phyloP scores from a whole-genome alignment of 2,329 filamentous ascomycete genomes.

The Metarhizium robertsii region DNA sequence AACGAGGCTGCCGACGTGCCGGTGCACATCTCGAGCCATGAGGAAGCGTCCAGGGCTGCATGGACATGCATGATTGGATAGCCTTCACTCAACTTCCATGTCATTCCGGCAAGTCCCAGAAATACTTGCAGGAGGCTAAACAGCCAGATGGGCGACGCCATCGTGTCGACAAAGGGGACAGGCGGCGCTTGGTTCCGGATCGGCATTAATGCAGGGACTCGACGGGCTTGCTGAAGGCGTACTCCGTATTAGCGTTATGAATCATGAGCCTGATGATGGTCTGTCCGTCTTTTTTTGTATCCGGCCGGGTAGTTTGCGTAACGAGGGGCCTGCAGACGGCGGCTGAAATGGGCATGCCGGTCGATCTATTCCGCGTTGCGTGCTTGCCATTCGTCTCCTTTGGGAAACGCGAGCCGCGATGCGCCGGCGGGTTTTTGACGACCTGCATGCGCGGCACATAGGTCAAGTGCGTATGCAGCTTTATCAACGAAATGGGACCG shows the following conservation, averaged over 20 bases:
- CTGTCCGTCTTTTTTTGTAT: not conserved
- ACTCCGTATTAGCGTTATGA: not conserved
- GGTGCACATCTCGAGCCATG: not conserved
- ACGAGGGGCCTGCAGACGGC: no score
- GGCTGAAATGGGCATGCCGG: no score
- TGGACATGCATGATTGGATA: conserved; percentile 2
- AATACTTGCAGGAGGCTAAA: conserved; percentile 4
- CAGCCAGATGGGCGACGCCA: not conserved
- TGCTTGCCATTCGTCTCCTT: no score
- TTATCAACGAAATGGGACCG: no score
- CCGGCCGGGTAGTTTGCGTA: not conserved
- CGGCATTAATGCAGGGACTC: not conserved
- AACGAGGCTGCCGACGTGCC: conserved; percentile 1
- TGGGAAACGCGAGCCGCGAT: no score
- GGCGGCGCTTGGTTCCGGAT: not conserved
- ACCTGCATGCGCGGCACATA: no score
- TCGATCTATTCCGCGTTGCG: no score
- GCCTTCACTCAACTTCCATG: conserved; percentile 6
- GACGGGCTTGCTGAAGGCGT: no score
- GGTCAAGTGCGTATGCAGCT: no score
- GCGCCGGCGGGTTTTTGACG: no score
- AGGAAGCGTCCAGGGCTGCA: not conserved
- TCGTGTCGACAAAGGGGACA: not conserved
- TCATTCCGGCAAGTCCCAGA: not conserved
- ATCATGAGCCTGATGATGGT: not conserved